Conservation (phyloP, 495 filamentous ascomycete species). For the Schizothecium vesticola region DNA sequence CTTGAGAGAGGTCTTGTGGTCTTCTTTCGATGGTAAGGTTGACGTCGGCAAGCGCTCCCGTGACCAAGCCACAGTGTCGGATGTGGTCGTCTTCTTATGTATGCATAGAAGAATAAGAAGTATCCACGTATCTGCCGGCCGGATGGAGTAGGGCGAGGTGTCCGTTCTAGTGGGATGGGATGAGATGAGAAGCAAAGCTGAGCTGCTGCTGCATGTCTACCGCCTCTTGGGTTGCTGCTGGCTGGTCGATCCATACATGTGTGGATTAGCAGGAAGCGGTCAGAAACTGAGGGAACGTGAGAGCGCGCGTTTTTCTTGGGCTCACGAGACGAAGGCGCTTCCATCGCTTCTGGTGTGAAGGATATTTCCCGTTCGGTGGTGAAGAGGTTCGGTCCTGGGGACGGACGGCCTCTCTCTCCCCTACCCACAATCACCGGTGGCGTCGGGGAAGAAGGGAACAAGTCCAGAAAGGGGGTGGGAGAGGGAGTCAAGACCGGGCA, state of each 20-base stretch:
- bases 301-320: background rate
- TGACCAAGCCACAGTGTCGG: slow-evolving; percentile 12
- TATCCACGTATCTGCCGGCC: background rate
- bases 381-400: too few relatives aligned
- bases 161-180: background rate
- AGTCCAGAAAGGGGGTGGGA: background rate
- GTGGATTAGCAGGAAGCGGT: background rate
- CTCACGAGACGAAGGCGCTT: background rate
- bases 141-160: too few relatives aligned
- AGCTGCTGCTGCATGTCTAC: background rate
- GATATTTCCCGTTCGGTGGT: too few relatives aligned
- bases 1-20: background rate
- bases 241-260: background rate
- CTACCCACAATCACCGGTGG: too few relatives aligned
- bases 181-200: background rate
- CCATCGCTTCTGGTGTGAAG: background rate
- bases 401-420: too few relatives aligned
- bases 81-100: background rate
- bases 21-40: background rate
- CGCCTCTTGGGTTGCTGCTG: background rate
- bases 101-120: background rate
- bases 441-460: background rate
- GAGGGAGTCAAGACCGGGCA: background rate
- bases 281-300: background rate
- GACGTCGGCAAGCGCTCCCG: slow-evolving; percentile 1